These are phyloP conservation scores for Fusarium agapanthi DNA, from an alignment of 2,329 filamentous ascomycete genomes.

Conservation along the genomic window DNA sequence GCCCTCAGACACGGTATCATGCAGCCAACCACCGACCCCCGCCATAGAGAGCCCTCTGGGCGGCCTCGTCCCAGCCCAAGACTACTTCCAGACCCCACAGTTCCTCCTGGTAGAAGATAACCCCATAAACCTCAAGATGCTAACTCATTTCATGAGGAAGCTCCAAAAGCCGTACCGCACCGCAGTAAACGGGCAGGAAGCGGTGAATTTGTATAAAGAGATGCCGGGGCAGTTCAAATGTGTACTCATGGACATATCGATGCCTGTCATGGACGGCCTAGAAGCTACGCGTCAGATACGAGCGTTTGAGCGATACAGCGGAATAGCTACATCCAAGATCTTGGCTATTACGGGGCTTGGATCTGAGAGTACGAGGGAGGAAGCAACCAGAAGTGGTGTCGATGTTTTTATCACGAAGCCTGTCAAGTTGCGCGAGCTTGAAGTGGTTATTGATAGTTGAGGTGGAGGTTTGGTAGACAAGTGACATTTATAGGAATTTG, in stretches of 20 bases:
- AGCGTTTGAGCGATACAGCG: not conserved
- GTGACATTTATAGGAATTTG: not conserved
- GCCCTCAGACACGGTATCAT: not conserved
- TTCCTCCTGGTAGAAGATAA: conserved; percentile 53
- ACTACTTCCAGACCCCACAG: not conserved
- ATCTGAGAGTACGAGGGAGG: not conserved
- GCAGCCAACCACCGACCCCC: not conserved
- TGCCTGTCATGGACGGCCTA: conserved; percentile 1
- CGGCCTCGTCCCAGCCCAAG: not conserved
- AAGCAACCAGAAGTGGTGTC: not conserved
- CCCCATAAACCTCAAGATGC: conserved; percentile 48
- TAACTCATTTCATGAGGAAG: conserved; percentile 47
- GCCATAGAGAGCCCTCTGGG: not conserved
- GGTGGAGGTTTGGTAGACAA: too few relatives aligned
- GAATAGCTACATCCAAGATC: not conserved
- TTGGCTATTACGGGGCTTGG: not conserved
- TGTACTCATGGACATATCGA: conserved; percentile 8
- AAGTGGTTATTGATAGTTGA: not conserved
- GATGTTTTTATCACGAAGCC: conserved; percentile 6
- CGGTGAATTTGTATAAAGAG: conserved; percentile 39
- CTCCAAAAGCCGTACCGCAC: conserved; percentile 38
- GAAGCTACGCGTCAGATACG: conserved; percentile 6
- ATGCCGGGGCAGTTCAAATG: not conserved
- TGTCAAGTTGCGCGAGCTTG: not conserved
- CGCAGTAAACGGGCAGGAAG: conserved; percentile 46